Evolutionary conservation across 768 basidiomycete genomes (phyloP).

Genomic region (Amylocystis lapponica): DNA sequence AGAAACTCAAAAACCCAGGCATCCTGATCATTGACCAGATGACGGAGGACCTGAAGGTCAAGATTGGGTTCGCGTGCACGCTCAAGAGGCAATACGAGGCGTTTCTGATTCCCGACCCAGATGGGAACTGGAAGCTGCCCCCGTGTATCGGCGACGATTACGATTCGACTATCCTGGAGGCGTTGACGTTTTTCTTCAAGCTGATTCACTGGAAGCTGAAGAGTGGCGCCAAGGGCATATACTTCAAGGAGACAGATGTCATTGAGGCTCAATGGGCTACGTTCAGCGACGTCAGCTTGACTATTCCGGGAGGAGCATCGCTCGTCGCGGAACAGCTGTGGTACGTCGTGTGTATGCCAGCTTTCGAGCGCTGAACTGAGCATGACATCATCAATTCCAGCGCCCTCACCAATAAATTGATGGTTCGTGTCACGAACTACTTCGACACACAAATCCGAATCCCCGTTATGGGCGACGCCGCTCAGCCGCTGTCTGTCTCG

Average conservation of each 20-base stretch:
- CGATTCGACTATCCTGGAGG: constrained; percentile 83
- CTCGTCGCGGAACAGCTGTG: constrained; percentile 95
- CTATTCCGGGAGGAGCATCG: constrained; percentile 79
- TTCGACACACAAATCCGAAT: constrained; percentile 92
- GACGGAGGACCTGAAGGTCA: constrained; percentile 86
- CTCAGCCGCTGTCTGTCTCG: constrained; percentile 1
- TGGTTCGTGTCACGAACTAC: constrained; percentile 88
- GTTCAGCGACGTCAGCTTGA: constrained; percentile 87
- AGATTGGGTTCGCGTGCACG: constrained; percentile 89
- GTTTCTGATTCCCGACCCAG: constrained; percentile 83
- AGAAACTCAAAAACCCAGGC: constrained; percentile 83
- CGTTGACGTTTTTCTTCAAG: constrained; percentile 85
- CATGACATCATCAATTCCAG: constrained; percentile 34
- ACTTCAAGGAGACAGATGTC: constrained; percentile 98
- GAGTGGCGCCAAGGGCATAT: constrained; percentile 84
- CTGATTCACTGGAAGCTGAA: constrained; percentile 95
- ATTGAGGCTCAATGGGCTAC: constrained; percentile 95
- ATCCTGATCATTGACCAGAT: constrained; percentile 91
- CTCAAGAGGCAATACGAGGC: constrained; percentile 92
- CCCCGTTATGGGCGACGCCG: constrained; percentile 39
- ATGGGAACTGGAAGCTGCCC: constrained; percentile 83
- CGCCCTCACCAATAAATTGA: constrained; percentile 86
- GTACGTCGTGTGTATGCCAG: constrained; percentile 52
- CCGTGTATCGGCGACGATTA: constrained; percentile 88
- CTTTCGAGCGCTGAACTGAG: too few species aligned